Evolutionary conservation across 495 filamentous ascomycete genomes (phyloP).

Genomic region (Aspergillus baeticus): DNA sequence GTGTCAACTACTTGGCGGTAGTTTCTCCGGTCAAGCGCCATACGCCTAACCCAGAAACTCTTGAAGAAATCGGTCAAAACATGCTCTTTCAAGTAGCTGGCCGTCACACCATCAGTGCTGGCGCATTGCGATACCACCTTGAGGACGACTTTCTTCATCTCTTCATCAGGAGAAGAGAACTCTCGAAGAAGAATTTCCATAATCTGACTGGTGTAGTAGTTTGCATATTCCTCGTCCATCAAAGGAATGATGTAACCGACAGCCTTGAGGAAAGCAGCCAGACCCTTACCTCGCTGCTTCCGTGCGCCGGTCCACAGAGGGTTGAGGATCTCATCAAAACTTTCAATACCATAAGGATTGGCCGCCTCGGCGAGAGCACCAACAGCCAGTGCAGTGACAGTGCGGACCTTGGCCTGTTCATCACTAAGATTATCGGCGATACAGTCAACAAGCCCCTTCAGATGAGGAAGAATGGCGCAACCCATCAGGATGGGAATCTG

Average conservation of each 20-base stretch:
- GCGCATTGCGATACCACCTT: conserved; percentile 98
- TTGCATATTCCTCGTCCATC: conserved; percentile 99
- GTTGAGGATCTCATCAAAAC: conserved; percentile 95
- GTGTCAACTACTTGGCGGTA: conserved; percentile 98
- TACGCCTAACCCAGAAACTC: conserved; percentile 95
- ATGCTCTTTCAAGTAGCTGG: conserved; percentile 89
- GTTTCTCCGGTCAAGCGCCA: conserved; percentile 96
- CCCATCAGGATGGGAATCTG: conserved; percentile 99
- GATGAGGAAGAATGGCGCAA: conserved; percentile 91
- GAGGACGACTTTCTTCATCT: conserved; percentile 99
- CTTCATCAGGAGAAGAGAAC: conserved; percentile 94
- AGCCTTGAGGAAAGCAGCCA: conserved; percentile 95
- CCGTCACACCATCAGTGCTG: conserved; percentile 90
- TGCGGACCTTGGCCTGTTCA: conserved; percentile 96
- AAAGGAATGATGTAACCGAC: conserved; percentile 98
- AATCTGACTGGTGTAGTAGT: conserved; percentile 97
- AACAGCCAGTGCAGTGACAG: conserved; percentile 92
- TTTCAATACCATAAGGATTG: conserved; percentile 98
- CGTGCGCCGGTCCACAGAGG: conserved; percentile 94
- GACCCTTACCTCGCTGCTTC: conserved; percentile 93
- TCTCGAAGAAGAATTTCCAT: conserved; percentile 98
- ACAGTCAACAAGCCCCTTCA: conserved; percentile 95
- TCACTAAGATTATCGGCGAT: conserved; percentile 95
- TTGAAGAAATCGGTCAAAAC: conserved; percentile 97
- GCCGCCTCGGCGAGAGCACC: conserved; percentile 95